Evolutionary conservation across 1,284 basidiomycete species (phyloP).

Genomic region (Apiotrichum laibachii): DNA sequence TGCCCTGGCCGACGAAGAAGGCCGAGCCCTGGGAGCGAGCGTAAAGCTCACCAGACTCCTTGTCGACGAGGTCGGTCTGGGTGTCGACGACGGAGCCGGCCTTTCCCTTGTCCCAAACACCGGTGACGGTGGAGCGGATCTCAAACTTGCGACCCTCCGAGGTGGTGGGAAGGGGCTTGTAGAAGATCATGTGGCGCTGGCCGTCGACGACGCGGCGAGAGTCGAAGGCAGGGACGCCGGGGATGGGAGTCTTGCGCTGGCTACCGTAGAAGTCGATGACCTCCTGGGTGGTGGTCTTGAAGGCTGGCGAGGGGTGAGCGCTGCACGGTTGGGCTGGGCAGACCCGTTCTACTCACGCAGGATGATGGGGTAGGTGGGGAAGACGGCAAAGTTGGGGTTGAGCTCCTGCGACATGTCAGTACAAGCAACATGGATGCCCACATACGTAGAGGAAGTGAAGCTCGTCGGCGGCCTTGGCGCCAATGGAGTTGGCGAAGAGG

Average conservation of each 20-base stretch:
- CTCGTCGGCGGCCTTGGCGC: slow-evolving; percentile 19
- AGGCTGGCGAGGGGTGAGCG: slow-evolving; percentile 8
- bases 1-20: slow-evolving; percentile 23
- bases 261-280: slow-evolving; percentile 21
- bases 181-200: slow-evolving; percentile 21
- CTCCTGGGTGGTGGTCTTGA: slow-evolving; percentile 20
- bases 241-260: slow-evolving; percentile 14
- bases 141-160: slow-evolving; percentile 21
- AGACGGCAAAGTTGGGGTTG: slow-evolving; percentile 20
- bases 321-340: not conserved
- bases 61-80: slow-evolving; percentile 20
- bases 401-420: slow-evolving; percentile 14
- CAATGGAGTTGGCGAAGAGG: slow-evolving; percentile 25
- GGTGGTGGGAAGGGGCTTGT: slow-evolving; percentile 16
- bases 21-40: slow-evolving; percentile 8
- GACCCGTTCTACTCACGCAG: slow-evolving; percentile 10
- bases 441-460: slow-evolving; percentile 23
- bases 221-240: slow-evolving; percentile 20
- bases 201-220: slow-evolving; percentile 20
- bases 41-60: slow-evolving; percentile 16
- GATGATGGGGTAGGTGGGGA: slow-evolving; percentile 24
- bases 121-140: slow-evolving; percentile 16
- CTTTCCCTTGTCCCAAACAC: slow-evolving; percentile 28
- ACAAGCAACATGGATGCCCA: not conserved
- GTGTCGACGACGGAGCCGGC: slow-evolving; percentile 22